Conservation (phyloP, 257 asterid genomes). For the Cinchona pubescens region DNA sequence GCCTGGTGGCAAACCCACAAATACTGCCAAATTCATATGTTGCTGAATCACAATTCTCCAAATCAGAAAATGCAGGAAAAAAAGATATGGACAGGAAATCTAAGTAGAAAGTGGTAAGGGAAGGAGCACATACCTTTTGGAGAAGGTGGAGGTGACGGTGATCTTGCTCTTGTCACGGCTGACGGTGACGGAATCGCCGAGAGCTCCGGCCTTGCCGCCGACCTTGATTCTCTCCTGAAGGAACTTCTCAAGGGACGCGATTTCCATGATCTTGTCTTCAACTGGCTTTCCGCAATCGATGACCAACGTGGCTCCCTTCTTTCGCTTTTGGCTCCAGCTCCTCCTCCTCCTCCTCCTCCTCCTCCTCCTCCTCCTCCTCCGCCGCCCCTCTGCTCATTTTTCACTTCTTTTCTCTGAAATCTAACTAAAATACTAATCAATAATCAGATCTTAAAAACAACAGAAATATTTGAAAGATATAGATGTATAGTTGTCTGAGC, state of each 20-base stretch:
- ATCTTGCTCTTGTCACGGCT: conserved; percentile 50
- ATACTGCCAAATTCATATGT: no score
- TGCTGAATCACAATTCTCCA: neutral
- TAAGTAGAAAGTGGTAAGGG: no score
- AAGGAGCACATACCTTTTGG: conserved; percentile 62
- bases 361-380: no score
- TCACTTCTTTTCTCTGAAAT: no score
- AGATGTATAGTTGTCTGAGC: neutral
- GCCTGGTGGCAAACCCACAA: no score
- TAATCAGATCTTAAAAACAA: neutral
- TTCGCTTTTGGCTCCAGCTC: conserved; percentile 41
- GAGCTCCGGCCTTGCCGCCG: conserved; percentile 54
- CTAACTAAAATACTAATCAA: neutral
- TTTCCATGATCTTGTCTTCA: conserved; percentile 56
- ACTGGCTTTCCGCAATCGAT: conserved; percentile 41
- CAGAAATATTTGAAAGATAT: no score
- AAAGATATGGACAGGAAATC: no score
- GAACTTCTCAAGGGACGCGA: conserved; percentile 52
- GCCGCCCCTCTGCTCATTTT: no score
- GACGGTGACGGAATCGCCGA: conserved; percentile 48
- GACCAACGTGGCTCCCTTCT: conserved; percentile 39
- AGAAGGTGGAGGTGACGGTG: conserved; percentile 43
- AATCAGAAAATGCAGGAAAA: neutral
- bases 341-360: conserved; percentile 12
- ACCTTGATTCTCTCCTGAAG: conserved; percentile 62